Base-by-base conservation (phyloP, 2,329 filamentous ascomycete genomes). In the Dothidotthia symphoricarpi region DNA sequence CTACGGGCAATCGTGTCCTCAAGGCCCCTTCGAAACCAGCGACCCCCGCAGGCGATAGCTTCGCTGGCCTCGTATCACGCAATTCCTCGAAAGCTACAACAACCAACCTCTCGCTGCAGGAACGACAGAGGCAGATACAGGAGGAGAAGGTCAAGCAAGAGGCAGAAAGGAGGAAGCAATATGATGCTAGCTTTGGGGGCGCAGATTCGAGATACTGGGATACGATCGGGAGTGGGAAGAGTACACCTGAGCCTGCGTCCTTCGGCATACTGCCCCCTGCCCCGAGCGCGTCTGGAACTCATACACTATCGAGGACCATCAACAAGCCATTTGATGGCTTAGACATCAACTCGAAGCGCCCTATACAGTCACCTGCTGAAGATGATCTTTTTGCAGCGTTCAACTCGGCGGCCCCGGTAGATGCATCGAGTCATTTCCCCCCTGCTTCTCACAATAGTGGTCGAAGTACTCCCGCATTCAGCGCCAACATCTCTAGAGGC, bases 131-230 rank as follows among this genome's bases (percentile, higher is more conserved):
- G 56, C 85, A 81, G 45, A 69, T 95, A 50, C 80, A 86, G 49
- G 87, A 95, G 66, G 83, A 88, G 56, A 86, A 88, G 66, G 78
- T 81, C 46, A 80, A 78, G 43, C 86, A 91, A 63, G 86, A 89
- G 44, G 84, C 83, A 41, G 84, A 90, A 61, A 79, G 80, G 59
- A 79, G 77, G 55, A 83, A 77, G 55, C 80, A 83, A 61, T 78
- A 83, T 55, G 87, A 93, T 49, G 76, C 80, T 19, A 82, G 91
- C 44, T 96, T 88, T 66, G 88, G 87, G 2, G 81, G 63, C 3
- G 69, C 69, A 31, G 73, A 83, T 55, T 77, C 78, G 9, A 80
- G 82, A 45, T 88, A 88, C 61, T 90, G 85, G 82, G 86, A 93
- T 59, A 79, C 70, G 10, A 70, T 93, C 31, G 88, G 81, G 19